Evolutionary conservation across 2,329 filamentous ascomycete species (phyloP), one percentile per base, ranked within the genome.

Genomic region (Penicillium sp.): DNA sequence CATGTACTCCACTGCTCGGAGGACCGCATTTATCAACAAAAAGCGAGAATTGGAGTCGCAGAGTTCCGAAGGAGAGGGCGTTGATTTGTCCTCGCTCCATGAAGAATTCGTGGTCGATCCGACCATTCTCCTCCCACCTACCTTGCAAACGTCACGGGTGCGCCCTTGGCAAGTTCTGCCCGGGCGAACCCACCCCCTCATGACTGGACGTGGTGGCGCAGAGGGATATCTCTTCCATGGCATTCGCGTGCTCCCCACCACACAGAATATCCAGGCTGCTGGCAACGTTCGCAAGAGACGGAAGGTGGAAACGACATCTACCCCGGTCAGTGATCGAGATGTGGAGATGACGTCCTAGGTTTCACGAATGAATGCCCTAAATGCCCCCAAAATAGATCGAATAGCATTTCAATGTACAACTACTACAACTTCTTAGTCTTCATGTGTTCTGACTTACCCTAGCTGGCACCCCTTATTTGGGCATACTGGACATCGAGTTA

Each of bases 211-310:
- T 39, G 94, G 94, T 20, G 93, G 93, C 0, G 86, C 91, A 0
- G 93, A 97, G 69, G 94, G 94, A 0, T 99, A 90, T 72, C 72
- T 99, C 4, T 92, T 97, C 64, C 93, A 91, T 29, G 93, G 83
- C 0, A 90, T 89, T 71, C 84, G 87, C 63, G 91, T 94, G 1
- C 77, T 93, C 44, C 94, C 94, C 0, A 85, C 89, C 0, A 84
- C 90, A 66, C 90, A 89, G 2, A 86, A 83, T 65, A 88, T 97
- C 5, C 88, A 91, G 67, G 93, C 93, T 2, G 85, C 91, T 58
- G 94, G 94, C 0, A 89, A 85, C 52, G 72, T 75, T 39, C 72
- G 73, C 51, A 89, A 90, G 51, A 89, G 84, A 74, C 86, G 85
- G 72, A 92, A 88, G 76, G 68, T 78, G 51, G 80, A 78, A 16